Conservation (phyloP, 345 rosid species). For the Punica granatum region DNA sequence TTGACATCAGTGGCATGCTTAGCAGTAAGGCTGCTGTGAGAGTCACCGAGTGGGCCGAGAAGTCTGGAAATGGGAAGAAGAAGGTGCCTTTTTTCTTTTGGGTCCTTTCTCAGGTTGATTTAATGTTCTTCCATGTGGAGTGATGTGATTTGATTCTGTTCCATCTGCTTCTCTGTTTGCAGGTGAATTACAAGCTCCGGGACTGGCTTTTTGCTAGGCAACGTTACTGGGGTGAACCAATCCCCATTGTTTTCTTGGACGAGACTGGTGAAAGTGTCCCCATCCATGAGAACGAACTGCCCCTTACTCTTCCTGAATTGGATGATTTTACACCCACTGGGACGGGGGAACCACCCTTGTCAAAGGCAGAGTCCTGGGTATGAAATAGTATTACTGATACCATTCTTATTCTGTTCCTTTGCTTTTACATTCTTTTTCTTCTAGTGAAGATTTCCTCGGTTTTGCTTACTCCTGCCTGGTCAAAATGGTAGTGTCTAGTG, state of each 20-base stretch:
- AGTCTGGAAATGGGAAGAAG: conserved; percentile 70
- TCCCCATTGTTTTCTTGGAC: conserved; percentile 69
- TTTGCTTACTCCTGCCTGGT: neutral
- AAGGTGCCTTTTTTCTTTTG: conserved; percentile 43
- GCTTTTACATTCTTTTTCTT: conserved; percentile 3
- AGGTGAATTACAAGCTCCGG: conserved; percentile 90
- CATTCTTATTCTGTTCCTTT: neutral
- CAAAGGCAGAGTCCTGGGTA: conserved; percentile 88
- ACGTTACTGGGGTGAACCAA: conserved; percentile 99
- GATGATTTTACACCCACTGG: conserved; percentile 92
- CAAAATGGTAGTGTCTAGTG: neutral
- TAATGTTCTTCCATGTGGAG: neutral
- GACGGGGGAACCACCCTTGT: conserved; percentile 87
- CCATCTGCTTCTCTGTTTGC: conserved; percentile 11
- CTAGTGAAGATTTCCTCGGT: neutral
- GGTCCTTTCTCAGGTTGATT: neutral
- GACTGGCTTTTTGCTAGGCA: conserved; percentile 99
- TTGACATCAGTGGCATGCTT: conserved; percentile 71
- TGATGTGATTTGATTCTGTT: neutral
- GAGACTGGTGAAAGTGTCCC: conserved; percentile 63
- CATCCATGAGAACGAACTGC: conserved; percentile 63
- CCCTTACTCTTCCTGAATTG: conserved; percentile 78
- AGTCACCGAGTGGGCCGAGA: conserved; percentile 81
- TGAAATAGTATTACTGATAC: conserved; percentile 4
- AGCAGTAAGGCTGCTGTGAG: conserved; percentile 58